Evolutionary conservation across 2,329 filamentous ascomycete genomes (phyloP), one percentile per base, ranked within the genome.

Genomic region (Aspergillus quadricinctus): DNA sequence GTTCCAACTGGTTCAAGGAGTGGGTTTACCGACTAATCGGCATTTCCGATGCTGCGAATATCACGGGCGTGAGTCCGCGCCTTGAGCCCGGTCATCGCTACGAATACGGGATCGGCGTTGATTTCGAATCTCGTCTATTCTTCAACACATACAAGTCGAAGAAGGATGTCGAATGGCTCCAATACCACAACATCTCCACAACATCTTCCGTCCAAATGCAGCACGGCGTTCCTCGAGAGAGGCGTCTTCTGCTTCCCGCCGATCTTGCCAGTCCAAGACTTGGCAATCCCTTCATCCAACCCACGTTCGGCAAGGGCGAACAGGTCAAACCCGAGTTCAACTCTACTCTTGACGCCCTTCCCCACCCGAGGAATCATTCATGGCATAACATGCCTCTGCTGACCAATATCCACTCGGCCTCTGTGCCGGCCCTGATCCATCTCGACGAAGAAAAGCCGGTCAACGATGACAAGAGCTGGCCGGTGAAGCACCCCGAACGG

Each of bases 71-170:
- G 21, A 67, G 66, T 28, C 61, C 74, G 43, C 66, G 66, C 28
- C 62, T 76, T 2, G 65, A 74, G 23, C 58, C 69, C 1, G 74
- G 71, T 7, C 71, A 67, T 14, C 72, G 71, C 3, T 78, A 80
- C 61, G 81, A 83, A 52, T 82, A 75, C 54, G 76, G 77, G 3
- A 78, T 83, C 11, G 79, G 80, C 3, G 69, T 83, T 7, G 81
- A 83, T 65, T 82, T 80, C 61, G 72, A 77, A 49, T 79, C 80
- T 6, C 69, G 74, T 1, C 71, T 83, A 2, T 82, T 82, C 64
- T 76, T 78, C 65, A 78, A 73, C 50, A 75, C 75, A 59, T 66
- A 71, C 8, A 67, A 75, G 29, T 69, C 74, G 2, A 68, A 72
- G 19, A 60, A 61, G 29, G 77, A 78, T 52, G 62, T 78, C 17